Evolutionary conservation across 1,139 yeast genomes (phyloP), one percentile per base, ranked within the genome.

Genomic region (Magnusiomyces magnusii): DNA sequence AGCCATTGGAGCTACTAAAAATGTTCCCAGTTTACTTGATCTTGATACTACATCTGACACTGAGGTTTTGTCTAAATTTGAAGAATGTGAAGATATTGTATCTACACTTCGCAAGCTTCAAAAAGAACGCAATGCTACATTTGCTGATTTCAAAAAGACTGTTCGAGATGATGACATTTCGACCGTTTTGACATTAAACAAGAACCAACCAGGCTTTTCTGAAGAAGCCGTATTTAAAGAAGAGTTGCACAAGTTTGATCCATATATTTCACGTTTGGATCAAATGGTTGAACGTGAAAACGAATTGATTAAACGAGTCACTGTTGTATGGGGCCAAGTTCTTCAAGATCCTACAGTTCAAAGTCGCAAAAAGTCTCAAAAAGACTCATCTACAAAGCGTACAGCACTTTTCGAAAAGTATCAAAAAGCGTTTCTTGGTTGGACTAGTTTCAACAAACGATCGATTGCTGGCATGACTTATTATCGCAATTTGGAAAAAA

Each of bases 121-220:
- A 66, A 76, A 80, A 39, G 93, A 87, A 67, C 83, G 95, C 58
- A 72, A 75, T 23, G 77, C 82, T 53, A 78, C 86, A 1, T 76
- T 88, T 52, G 78, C 78, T 1, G 89, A 84, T 55, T 78, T 92
- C 68, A 91, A 90, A 69, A 79, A 76, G 7, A 81, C 81, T 58
- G 85, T 89, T 50, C 95, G 86, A 67, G 78, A 80, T 24, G 99
- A 93, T 71, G 97, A 93, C 69, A 90, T 92, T 57, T 86, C 96
- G 0, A 85, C 87, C 60, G 78, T 86, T 28, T 77, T 93, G 47
- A 81, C 93, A 2, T 75, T 87, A 64, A 87, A 88, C 70, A 83
- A 84, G 64, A 81, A 82, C 57, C 76, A 80, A 41, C 72, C 79
- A 17, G 83, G 83, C 24, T 76, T 78, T 51, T 17, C 31, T 7